Evolutionary conservation across 2,329 filamentous ascomycete genomes (phyloP).

Genomic region (Xylariaceae sp.): DNA sequence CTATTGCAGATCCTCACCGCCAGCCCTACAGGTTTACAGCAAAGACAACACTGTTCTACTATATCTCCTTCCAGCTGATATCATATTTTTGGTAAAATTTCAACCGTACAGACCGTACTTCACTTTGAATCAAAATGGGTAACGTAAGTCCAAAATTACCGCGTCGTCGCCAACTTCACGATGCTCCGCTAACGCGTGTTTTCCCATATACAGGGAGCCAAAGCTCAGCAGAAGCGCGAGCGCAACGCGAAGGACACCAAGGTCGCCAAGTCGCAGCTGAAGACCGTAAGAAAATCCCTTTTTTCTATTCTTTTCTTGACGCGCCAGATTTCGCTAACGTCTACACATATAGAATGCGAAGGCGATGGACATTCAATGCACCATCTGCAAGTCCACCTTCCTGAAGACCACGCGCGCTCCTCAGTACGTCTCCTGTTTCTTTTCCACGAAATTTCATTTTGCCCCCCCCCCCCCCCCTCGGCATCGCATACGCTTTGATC

Average conservation of each 20-base stretch:
- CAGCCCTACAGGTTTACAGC: constrained; percentile 5
- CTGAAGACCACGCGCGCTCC: constrained; percentile 70
- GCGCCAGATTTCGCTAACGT: background rate
- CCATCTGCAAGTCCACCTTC: constrained; percentile 71
- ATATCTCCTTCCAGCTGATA: background rate
- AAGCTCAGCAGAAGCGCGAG: constrained; percentile 66
- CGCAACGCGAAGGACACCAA: constrained; percentile 60
- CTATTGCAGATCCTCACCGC: constrained; percentile 13
- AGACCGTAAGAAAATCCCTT: constrained; percentile 46
- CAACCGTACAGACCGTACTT: background rate
- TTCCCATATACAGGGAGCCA: constrained; percentile 47
- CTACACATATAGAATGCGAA: constrained; percentile 54
- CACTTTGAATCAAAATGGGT: constrained; percentile 15
- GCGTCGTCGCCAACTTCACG: background rate
- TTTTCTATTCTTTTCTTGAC: background rate
- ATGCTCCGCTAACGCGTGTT: constrained; percentile 15
- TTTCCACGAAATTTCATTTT: background rate
- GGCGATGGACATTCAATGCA: constrained; percentile 72
- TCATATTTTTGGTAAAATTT: background rate
- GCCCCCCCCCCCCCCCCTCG: background rate
- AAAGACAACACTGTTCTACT: background rate
- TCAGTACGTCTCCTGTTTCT: constrained; percentile 45
- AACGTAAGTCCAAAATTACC: constrained; percentile 14
- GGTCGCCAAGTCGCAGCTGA: constrained; percentile 61
- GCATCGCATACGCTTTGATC: background rate